These are phyloP conservation scores for Heterococcus sp. DNA, from an alignment of 108 stramenopile species.

Conservation along the genomic window DNA sequence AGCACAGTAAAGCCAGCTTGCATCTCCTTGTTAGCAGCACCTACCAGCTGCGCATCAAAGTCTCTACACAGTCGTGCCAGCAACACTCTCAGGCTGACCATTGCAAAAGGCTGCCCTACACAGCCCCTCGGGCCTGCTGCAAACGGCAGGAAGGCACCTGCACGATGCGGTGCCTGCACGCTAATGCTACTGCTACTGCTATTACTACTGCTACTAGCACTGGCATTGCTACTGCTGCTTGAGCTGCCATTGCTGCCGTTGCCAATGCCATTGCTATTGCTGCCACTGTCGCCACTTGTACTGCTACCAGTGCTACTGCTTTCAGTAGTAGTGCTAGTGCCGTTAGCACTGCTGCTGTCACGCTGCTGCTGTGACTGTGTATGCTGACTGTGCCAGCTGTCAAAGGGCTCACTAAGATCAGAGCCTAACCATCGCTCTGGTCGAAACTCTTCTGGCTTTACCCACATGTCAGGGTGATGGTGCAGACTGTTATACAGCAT, in stretches of 20 bases:
- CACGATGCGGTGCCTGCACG: neutral
- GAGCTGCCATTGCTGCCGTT: neutral
- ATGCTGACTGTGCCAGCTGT: too few species aligned
- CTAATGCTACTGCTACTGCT: neutral
- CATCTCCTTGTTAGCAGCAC: conserved; percentile 69
- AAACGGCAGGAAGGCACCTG: conserved; percentile 84
- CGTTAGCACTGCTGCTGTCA: too few species aligned
- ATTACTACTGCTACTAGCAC: conserved; percentile 11
- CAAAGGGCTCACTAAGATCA: neutral
- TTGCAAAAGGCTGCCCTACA: conserved; percentile 83
- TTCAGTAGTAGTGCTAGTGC: too few species aligned
- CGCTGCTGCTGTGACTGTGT: too few species aligned
- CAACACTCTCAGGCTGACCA: conserved; percentile 70
- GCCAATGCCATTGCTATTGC: too few species aligned
- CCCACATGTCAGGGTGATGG: conserved; percentile 76
- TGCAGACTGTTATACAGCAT: conserved; percentile 67
- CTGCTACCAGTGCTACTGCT: too few species aligned
- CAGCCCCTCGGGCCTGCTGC: conserved; percentile 83
- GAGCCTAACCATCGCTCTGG: conserved; percentile 77
- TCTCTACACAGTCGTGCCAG: conserved; percentile 66
- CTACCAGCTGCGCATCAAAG: conserved; percentile 53
- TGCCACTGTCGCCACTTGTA: too few species aligned
- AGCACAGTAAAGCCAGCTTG: conserved; percentile 90
- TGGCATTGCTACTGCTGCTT: neutral
- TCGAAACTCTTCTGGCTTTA: conserved; percentile 73